Conservation (phyloP, 768 basidiomycete genomes). For the Termitomyces sp. region DNA sequence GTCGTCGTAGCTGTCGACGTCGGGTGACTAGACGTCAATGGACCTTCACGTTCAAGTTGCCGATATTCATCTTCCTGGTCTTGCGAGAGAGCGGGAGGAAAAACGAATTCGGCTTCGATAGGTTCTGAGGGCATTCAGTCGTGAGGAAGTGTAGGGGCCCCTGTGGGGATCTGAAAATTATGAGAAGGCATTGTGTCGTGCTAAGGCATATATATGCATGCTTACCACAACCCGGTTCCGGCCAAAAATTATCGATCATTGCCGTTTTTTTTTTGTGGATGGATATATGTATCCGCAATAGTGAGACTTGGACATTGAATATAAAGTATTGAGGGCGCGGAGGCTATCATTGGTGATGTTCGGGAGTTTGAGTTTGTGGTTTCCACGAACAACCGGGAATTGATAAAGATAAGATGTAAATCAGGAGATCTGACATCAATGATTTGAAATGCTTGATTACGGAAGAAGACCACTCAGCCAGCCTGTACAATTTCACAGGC, state of each 20-base stretch:
- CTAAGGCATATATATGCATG: background rate
- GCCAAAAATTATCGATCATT: background rate
- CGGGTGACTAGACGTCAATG: background rate
- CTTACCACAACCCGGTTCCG: background rate
- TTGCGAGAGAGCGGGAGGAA: conserved; percentile 7
- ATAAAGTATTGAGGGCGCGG: no score
- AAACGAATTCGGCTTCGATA: conserved; percentile 7
- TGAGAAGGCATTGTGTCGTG: background rate
- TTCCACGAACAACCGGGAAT: no score
- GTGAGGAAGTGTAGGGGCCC: background rate
- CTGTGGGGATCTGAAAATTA: background rate
- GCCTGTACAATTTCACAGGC: no score
- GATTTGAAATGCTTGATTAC: no score
- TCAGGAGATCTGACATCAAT: no score
- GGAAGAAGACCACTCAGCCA: no score
- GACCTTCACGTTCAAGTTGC: conserved; percentile 7
- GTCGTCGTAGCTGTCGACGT: background rate
- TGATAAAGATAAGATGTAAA: no score
- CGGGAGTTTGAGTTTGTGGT: no score
- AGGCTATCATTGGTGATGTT: no score
- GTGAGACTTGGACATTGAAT: no score
- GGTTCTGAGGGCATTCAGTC: conserved; percentile 7
- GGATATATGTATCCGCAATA: no score
- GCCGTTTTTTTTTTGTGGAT: background rate
- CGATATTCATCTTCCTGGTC: conserved; percentile 7